Evolutionary conservation across 345 rosid species (phyloP), one percentile per base, ranked within the genome.

Genomic region (Ailanthus altissimus): DNA sequence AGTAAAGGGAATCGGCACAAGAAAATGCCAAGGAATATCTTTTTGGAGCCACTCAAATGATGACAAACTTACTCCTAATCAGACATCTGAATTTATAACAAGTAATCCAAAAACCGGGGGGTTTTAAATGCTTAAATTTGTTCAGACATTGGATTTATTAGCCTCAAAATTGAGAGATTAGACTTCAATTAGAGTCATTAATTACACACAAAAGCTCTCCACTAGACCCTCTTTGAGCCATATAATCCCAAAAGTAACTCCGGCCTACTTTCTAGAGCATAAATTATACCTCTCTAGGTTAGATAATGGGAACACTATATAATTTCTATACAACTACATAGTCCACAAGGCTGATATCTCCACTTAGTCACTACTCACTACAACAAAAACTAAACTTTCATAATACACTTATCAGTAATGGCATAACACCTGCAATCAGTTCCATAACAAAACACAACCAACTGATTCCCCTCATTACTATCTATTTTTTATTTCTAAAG

Each of bases 11-110:
- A 40, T 63, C 46, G 18, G 5, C 67, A 63, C 58, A 74, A 43
- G 40, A 75, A 54, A 70, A 56, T 61, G 69, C 23, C 77, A 61
- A 49, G 13, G 47, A 43, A 26, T 5, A 74, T 46, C 43, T 47
- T 61, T 61, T 74, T 32, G 47, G 56, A 12, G 32, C 5, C 5
- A 74, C 0, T 73, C 69, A 47, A 60, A 61, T 46, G 77, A 36
- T 62, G 68, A 74, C 47, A 74, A 73, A 26, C 64, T 20, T 7
- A 45, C 50, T 16, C 42, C 21, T 49, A 54, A 23, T 15, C 9
- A 16, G 3, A 36, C 46, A 43, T 57, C 36, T 42, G 64, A 72
- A 21, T 8, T 42, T 16, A 58, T 16, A 60, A 36, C 20, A 47
- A 25, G 23, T 32, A 26, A 51, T 32, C 58, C 53, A 69, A 58